Conservation (phyloP, 345 rosid genomes). For the Pugionium cornutum region DNA sequence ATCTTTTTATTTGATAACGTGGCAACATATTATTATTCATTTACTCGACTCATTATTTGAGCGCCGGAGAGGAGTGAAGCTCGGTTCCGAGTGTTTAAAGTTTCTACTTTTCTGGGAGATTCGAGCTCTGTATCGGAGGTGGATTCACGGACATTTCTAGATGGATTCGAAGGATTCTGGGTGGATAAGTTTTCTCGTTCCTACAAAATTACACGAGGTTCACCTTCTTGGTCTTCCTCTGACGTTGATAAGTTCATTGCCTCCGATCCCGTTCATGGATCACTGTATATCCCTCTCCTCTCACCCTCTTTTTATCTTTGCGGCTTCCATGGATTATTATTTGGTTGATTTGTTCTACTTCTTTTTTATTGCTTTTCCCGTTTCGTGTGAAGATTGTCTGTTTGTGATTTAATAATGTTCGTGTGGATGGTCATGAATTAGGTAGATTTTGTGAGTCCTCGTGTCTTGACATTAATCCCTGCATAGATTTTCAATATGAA, state of each 20-base stretch:
- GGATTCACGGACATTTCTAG: constrained; percentile 51
- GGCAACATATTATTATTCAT: not conserved
- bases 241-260: constrained; percentile 84
- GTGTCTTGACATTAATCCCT: no score
- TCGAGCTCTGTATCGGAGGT: constrained; percentile 22
- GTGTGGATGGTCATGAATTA: no score
- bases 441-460: no score
- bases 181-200: constrained; percentile 52
- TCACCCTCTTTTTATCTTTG: constrained; percentile 3
- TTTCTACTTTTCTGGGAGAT: no score
- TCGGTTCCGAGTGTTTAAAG: not conserved
- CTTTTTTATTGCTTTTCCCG: no score
- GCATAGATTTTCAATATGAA: no score
- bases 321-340: not conserved
- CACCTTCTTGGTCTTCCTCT: constrained; percentile 74
- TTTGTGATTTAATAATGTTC: no score
- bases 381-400: no score
- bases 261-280: constrained; percentile 82
- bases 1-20: not conserved
- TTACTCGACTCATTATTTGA: not conserved
- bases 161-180: constrained; percentile 70
- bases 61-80: constrained; percentile 11
- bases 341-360: constrained; percentile 2
- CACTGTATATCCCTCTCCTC: constrained; percentile 45
- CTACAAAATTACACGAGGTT: constrained; percentile 61